Evolutionary conservation across 495 filamentous ascomycete genomes (phyloP), one percentile per base, ranked within the genome.

Genomic region (Penicillium psychrofluorescens): DNA sequence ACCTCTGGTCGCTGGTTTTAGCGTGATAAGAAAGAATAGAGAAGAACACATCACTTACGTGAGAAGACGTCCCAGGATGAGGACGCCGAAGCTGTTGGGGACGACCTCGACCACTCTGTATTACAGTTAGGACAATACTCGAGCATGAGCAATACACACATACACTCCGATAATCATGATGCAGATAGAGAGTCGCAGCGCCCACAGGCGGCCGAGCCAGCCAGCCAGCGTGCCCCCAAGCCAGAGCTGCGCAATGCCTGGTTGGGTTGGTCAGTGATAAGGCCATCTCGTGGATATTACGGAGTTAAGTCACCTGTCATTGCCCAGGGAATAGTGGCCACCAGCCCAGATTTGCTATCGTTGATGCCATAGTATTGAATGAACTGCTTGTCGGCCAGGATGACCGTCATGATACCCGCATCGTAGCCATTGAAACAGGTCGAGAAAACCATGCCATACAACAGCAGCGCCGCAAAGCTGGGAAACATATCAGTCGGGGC

Each of bases 391-490:
- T 68, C 63, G 10, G 63, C 61, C 35, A 68, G 38, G 35, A 68
- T 68, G 43, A 64, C 61, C 8, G 63, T 61, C 58, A 64, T 63
- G 43, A 68, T 61, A 4, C 64, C 64, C 29, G 64, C 61, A 54
- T 66, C 64, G 36, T 64, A 68, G 8, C 63, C 63, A 39, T 68
- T 62, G 49, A 68, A 68, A 34, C 63, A 65, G 31, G 57, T 59
- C 2, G 52, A 50, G 44, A 63, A 63, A 27, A 63, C 53, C 59
- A 65, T 63, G 32, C 60, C 62, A 49, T 60, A 58, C 32, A 61
- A 44, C 36, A 63, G 42, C 27, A 64, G 41, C 12, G 62, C 58
- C 43, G 55, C 61, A 44, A 53, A 58, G 40, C 45, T 55, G 11
- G 11, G 7, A 35, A n/a, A 35, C 11, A 12, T 13, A 2, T 41